These are phyloP conservation scores for Heritiera littoralis DNA, from an alignment of 345 rosid species.

Conservation along the genomic window DNA sequence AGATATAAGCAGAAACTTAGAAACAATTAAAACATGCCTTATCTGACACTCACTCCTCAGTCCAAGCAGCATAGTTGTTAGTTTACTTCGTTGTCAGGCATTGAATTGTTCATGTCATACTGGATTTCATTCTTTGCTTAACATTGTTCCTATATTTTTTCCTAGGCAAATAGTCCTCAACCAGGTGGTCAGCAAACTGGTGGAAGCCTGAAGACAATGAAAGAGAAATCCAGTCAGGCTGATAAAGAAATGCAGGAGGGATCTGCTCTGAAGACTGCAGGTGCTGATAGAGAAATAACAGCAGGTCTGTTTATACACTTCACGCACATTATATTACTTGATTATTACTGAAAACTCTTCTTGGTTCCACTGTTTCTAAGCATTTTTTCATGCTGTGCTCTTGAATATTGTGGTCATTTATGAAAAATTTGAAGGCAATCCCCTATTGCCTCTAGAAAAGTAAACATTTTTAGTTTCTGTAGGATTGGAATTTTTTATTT, in stretches of 20 bases:
- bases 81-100: neutral
- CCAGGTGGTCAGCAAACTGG: constrained; percentile 64
- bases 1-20: neutral
- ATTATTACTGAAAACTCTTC: neutral
- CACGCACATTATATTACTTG: neutral
- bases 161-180: constrained; percentile 93
- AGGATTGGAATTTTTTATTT: neutral
- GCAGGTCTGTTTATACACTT: constrained; percentile 57
- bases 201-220: constrained; percentile 78
- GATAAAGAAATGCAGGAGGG: constrained; percentile 67
- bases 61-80: neutral
- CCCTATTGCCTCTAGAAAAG: neutral
- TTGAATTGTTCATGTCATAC: neutral
- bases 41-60: neutral
- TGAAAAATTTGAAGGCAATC: neutral
- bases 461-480: constrained; percentile 2
- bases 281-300: constrained; percentile 79
- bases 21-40: neutral
- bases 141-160: constrained; percentile 2
- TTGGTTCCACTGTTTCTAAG: neutral
- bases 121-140: constrained; percentile 18
- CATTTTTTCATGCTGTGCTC: neutral
- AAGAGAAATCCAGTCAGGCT: constrained; percentile 56
- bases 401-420: neutral
- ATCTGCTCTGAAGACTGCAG: constrained; percentile 75